Evolutionary conservation across 306 rosid species (phyloP).

Genomic region (Datisca glomerata): DNA sequence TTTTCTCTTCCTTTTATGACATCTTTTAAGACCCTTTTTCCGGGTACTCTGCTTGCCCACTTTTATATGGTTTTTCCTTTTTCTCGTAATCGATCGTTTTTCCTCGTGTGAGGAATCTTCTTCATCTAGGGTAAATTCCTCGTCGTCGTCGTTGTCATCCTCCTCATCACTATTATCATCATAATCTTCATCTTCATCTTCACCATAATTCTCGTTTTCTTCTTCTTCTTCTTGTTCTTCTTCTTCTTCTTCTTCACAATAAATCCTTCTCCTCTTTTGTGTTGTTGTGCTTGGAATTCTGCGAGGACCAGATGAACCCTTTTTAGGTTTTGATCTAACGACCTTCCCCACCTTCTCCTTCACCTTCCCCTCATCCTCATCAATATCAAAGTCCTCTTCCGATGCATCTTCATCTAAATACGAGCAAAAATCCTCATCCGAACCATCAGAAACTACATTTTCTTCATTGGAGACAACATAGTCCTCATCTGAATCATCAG

Average conservation of each 20-base stretch:
- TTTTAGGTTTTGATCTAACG: slow-evolving; percentile 39
- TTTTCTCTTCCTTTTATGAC: slow-evolving; percentile 35
- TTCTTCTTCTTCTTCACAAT: slow-evolving; percentile 10
- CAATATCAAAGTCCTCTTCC: slow-evolving; percentile 42
- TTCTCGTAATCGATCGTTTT: slow-evolving; percentile 28
- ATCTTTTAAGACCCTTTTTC: slow-evolving; percentile 30
- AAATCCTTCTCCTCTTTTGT: slow-evolving; percentile 20
- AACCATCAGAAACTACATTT: slow-evolving; percentile 42
- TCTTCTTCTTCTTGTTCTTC: slow-evolving; percentile 16
- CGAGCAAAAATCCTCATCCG: slow-evolving; percentile 44
- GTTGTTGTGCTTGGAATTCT: slow-evolving; percentile 15
- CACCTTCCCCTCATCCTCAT: slow-evolving; percentile 35
- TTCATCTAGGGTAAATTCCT: slow-evolving; percentile 67
- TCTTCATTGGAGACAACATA: slow-evolving; percentile 69
- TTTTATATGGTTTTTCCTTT: slow-evolving; percentile 38
- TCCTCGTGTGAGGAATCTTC: slow-evolving; percentile 66
- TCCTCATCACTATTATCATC: slow-evolving; percentile 22
- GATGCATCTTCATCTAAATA: slow-evolving; percentile 53
- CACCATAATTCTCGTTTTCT: slow-evolving; percentile 8
- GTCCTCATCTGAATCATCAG: slow-evolving; percentile 94
- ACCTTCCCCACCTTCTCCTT: slow-evolving; percentile 21
- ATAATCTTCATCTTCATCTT: slow-evolving; percentile 24
- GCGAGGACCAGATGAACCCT: slow-evolving; percentile 1
- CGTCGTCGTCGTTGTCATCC: slow-evolving; percentile 35
- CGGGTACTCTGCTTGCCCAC: slow-evolving; percentile 24